Evolutionary conservation across 208 protist species (phyloP), one percentile per base, ranked within the genome.

Genomic region (Acanthamoeba sp.): DNA sequence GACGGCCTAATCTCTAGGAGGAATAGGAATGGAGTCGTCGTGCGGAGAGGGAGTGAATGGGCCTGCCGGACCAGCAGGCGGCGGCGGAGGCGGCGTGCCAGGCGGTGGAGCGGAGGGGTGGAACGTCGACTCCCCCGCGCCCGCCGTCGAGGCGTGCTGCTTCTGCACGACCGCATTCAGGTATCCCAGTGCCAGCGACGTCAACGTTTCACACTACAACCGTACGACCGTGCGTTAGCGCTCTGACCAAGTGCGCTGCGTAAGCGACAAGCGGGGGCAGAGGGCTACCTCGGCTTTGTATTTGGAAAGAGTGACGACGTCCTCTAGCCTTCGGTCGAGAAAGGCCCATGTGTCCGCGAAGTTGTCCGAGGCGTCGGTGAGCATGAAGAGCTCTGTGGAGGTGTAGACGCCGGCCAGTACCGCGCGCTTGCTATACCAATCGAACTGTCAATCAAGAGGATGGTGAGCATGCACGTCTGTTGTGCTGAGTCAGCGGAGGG

Each of bases 351-450:
- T 89, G 82, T 89, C 50, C 6, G 20, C 50, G 27, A 89, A 89
- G 50, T 89, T 89, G 42, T 57, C 45, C n/a, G 82, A 89, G 1
- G 48, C 82, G 38, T 89, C 82, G 12, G 82, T 89, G 24, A 89
- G 38, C 82, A 89, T 89, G 82, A 66, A 89, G n/a, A 89, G 34
- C 52, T 89, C 82, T 27, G 82, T 89, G 6, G 82, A 89, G 20
- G 82, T 66, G 50, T 89, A 89, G 20, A 89, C 52, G 82, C 82
- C 82, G 9, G 82, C 52, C 82, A 89, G 29, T 29, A 89, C 52
- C 20, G 82, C 82, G 32, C 82, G 82, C 52, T 89, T 89, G 34
- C 48, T 89, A 48, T 89, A 89, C 82, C 82, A 89, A 24, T 89
- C 52, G 24, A 89, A 89, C 82, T 89, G 82, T 0, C 1, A 24